Percentiles rank a stretch among this genome's conserved stretches.
These are phyloP conservation scores for Citrullus amarus DNA, from an alignment of 306 rosid species.

Conservation along the genomic window DNA sequence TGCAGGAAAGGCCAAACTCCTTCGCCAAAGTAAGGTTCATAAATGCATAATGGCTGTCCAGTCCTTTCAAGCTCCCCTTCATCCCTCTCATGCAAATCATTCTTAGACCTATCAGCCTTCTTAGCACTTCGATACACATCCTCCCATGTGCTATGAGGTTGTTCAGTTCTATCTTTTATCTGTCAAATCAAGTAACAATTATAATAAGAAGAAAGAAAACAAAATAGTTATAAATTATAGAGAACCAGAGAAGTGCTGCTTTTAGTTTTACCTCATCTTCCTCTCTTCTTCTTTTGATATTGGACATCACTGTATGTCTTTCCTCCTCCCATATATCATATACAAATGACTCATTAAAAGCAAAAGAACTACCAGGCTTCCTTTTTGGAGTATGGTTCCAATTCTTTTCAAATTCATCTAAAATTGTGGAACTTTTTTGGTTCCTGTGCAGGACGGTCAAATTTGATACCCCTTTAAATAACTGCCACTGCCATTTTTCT, in stretches of 20 bases:
- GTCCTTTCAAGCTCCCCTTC: constrained; percentile 93
- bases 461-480: constrained; percentile 50
- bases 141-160: constrained; percentile 85
- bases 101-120: constrained; percentile 60
- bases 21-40: constrained; percentile 91
- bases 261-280: constrained; percentile 67
- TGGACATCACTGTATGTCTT: constrained; percentile 31
- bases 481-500: constrained; percentile 80
- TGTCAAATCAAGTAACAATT: constrained; percentile 24
- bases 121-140: constrained; percentile 80
- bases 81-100: constrained; percentile 92
- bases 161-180: constrained; percentile 83
- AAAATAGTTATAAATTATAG: neutral
- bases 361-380: constrained; percentile 16
- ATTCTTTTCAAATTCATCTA: constrained; percentile 54
- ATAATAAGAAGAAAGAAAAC: neutral
- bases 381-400: constrained; percentile 49
- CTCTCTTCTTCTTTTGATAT: constrained; percentile 53
- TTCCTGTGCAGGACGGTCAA: constrained; percentile 31
- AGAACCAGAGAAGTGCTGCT: neutral
- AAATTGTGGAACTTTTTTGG: constrained; percentile 34
- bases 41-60: constrained; percentile 83
- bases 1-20: constrained; percentile 97
- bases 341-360: constrained; percentile 40
- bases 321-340: constrained; percentile 94